phyloP scores from a whole-genome alignment of 2,329 filamentous ascomycete species.

The Fusarium poae region DNA sequence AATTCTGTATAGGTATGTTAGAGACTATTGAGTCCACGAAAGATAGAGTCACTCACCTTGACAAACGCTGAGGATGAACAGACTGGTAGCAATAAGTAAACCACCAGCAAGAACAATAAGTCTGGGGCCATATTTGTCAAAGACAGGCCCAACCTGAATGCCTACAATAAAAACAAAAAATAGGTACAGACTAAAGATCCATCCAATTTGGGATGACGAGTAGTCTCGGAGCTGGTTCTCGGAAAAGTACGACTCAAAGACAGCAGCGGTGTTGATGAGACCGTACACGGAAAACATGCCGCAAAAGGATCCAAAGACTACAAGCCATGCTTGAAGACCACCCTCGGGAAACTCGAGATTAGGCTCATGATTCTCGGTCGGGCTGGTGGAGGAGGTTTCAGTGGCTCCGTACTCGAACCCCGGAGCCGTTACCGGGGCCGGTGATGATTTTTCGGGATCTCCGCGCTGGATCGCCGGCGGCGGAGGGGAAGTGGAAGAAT shows the following conservation, averaged over 20 bases:
- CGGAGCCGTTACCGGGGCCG: conserved; percentile 13
- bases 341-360: conserved; percentile 63
- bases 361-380: neutral
- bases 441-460: conserved; percentile 23
- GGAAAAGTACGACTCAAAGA: conserved; percentile 80
- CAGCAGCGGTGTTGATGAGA: conserved; percentile 68
- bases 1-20: conserved; percentile 57
- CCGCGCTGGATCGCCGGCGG: neutral
- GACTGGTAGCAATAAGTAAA: conserved; percentile 69
- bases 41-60: conserved; percentile 49
- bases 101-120: conserved; percentile 75
- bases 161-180: conserved; percentile 87
- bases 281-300: conserved; percentile 75
- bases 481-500: conserved; percentile 2
- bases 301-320: conserved; percentile 77
- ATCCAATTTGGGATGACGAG: conserved; percentile 77
- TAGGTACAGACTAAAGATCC: conserved; percentile 86
- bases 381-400: neutral
- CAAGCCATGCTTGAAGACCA: conserved; percentile 75
- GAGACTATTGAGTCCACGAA: neutral
- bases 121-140: conserved; percentile 80
- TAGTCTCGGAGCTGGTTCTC: conserved; percentile 78
- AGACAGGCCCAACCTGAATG: conserved; percentile 84
- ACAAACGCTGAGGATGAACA: conserved; percentile 78
- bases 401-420: conserved; percentile 29